Conservation (phyloP, 2,329 filamentous ascomycete genomes). For the Coleophoma cylindrospora region DNA sequence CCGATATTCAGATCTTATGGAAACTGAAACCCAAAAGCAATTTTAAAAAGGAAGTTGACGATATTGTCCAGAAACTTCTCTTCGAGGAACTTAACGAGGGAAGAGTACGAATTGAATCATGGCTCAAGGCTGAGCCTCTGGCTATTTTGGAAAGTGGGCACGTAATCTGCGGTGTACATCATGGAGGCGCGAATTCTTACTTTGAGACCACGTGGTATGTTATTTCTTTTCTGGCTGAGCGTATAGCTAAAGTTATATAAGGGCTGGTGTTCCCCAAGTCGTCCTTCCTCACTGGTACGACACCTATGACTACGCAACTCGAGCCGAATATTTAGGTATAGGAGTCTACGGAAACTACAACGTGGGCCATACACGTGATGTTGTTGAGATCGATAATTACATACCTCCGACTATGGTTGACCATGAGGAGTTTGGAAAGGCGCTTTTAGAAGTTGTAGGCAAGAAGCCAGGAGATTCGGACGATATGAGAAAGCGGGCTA, state of each 20-base stretch:
- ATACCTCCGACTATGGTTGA: background rate
- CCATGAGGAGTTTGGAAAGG: background rate
- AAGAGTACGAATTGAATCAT: no score
- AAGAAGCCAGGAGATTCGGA: no score
- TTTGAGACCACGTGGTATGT: constrained; percentile 36
- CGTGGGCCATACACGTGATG: constrained; percentile 27
- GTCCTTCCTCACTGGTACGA: constrained; percentile 40
- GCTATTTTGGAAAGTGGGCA: constrained; percentile 28
- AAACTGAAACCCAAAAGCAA: no score
- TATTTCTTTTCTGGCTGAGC: background rate
- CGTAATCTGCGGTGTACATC: constrained; percentile 27
- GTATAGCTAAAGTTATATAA: constrained; percentile 12
- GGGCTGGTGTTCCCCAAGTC: constrained; percentile 37
- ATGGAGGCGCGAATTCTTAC: constrained; percentile 33
- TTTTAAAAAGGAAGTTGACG: no score
- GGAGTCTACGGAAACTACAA: constrained; percentile 33
- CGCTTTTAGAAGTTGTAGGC: background rate
- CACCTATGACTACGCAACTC: constrained; percentile 35
- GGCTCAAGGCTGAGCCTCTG: background rate
- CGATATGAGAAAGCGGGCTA: no score
- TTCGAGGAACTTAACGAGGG: no score
- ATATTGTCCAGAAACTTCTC: no score
- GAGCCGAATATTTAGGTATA: constrained; percentile 33
- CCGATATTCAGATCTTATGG: no score
- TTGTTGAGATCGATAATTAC: constrained; percentile 10